Base-by-base conservation (phyloP, 495 filamentous ascomycete species). In the Xylaria venustula region DNA sequence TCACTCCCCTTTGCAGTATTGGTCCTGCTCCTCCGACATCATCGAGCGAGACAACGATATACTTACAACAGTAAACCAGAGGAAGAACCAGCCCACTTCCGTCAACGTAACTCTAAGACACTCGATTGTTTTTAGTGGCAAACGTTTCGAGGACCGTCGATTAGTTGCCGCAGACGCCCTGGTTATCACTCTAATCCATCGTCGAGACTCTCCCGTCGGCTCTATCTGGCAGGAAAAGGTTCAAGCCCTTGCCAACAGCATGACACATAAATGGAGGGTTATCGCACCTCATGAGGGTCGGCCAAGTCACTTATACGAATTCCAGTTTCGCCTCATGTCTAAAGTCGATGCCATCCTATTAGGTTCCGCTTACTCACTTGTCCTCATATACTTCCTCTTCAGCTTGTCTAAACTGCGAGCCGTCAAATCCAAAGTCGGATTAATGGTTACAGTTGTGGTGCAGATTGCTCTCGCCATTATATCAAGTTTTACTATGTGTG, bases 1-100 rank as follows among this genome's bases (percentile, higher is more conserved):
- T 63, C 88, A 91, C 65, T 90, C 88, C 11, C 88, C 88, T 22
- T 72, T 91, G 22, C 82, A 89, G 70, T 90, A 90, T 66, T 91
- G 88, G 88, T 83, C 84, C 41, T 87, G 85, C 63, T 88, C 85
- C 14, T 64, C 75, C 19, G 70, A 77, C 1, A 75, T 74, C 6
- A 81, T 91, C 54, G 67, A 76, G 25, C 67, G 67, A 34, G 88
- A 91, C 65, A 17, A 63, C 4, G 79, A 90, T 67, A 77, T 90
- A 32, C 70, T 89, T 8, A 69, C 71, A 8, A 90, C 88, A 2
- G 85, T 90, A 64, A 90, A 90, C 61, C 65, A 77, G 37, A 78
- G 71, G 28, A 78, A 82, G 25, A 71, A 71, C 1, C 76, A 78
- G 53, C 71, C 77, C 3, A 87, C 88, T 8, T 80, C 79, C 5